Evolutionary conservation across 768 basidiomycete species (phyloP).

Genomic region (Sarcodon aspratus): DNA sequence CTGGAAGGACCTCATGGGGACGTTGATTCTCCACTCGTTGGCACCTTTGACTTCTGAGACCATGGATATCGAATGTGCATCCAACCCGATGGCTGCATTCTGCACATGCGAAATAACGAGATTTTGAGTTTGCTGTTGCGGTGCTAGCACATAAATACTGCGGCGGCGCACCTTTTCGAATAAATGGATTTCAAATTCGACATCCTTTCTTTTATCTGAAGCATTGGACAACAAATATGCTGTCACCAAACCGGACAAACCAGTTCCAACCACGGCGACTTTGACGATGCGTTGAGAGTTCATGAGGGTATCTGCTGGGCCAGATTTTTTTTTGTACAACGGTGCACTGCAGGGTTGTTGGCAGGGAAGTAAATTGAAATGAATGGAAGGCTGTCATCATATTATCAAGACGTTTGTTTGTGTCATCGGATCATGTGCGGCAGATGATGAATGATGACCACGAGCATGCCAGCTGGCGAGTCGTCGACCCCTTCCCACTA

Average conservation of each 20-base stretch:
- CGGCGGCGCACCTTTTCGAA: constrained; percentile 56
- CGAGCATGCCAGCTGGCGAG: too few species aligned
- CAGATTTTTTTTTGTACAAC: too few species aligned
- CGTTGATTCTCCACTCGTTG: constrained; percentile 50
- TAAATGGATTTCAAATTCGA: constrained; percentile 55
- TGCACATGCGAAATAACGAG: constrained; percentile 12
- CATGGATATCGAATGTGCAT: constrained; percentile 45
- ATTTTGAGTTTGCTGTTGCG: neutral
- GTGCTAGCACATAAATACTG: neutral
- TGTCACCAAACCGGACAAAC: constrained; percentile 62
- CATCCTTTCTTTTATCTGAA: constrained; percentile 13
- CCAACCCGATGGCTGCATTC: constrained; percentile 55
- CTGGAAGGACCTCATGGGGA: constrained; percentile 78
- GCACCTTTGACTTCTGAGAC: constrained; percentile 19
- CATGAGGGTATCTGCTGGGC: too few species aligned
- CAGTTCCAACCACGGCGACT: constrained; percentile 62
- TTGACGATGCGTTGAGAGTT: constrained; percentile 22
- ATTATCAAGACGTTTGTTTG: too few species aligned
- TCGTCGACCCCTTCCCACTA: too few species aligned
- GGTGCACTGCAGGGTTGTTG: too few species aligned
- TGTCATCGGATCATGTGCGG: too few species aligned
- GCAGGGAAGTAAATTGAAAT: too few species aligned
- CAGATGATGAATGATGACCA: too few species aligned
- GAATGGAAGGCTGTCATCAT: too few species aligned
- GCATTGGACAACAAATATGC: constrained; percentile 38